phyloP scores from a whole-genome alignment of 1,139 yeast species.

The Suhomyces bokatorum region DNA sequence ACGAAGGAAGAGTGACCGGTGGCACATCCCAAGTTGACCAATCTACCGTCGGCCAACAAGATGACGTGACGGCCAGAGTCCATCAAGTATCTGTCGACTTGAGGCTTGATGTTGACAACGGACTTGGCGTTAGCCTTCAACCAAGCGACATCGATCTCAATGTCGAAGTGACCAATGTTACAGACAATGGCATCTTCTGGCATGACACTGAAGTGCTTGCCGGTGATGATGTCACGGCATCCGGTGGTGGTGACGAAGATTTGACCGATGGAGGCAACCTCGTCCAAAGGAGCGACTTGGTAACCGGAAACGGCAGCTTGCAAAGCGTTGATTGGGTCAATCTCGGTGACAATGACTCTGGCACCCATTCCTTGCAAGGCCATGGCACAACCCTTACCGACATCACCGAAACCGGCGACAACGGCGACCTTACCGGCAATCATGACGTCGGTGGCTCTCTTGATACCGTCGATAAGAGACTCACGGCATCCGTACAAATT shows the following conservation, averaged over 20 bases:
- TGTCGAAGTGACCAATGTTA: conserved; percentile 99
- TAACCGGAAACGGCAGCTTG: conserved; percentile 99
- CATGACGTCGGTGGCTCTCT: conserved; percentile 99
- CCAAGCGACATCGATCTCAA: conserved; percentile 99
- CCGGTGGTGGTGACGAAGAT: conserved; percentile 99
- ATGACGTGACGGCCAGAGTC: conserved; percentile 91
- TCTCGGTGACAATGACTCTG: conserved; percentile 94
- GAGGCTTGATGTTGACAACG: conserved; percentile 97
- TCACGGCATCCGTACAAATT: conserved; percentile 99
- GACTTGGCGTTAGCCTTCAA: conserved; percentile 87
- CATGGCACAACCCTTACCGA: conserved; percentile 99
- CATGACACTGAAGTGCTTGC: conserved; percentile 85
- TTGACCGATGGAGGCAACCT: conserved; percentile 92
- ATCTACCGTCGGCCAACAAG: conserved; percentile 98
- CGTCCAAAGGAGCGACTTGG: conserved; percentile 96
- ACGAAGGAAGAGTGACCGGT: conserved; percentile 99
- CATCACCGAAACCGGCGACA: conserved; percentile 99
- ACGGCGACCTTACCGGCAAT: conserved; percentile 99
- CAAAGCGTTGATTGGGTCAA: conserved; percentile 98
- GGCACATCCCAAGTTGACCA: conserved; percentile 99
- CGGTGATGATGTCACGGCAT: conserved; percentile 96
- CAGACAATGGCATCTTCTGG: conserved; percentile 99
- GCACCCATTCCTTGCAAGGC: conserved; percentile 99
- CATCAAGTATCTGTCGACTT: conserved; percentile 96
- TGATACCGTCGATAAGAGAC: conserved; percentile 97